Evolutionary conservation across 2,329 filamentous ascomycete species (phyloP), one percentile per base, ranked within the genome.

Genomic region (Penicillium sp.): DNA sequence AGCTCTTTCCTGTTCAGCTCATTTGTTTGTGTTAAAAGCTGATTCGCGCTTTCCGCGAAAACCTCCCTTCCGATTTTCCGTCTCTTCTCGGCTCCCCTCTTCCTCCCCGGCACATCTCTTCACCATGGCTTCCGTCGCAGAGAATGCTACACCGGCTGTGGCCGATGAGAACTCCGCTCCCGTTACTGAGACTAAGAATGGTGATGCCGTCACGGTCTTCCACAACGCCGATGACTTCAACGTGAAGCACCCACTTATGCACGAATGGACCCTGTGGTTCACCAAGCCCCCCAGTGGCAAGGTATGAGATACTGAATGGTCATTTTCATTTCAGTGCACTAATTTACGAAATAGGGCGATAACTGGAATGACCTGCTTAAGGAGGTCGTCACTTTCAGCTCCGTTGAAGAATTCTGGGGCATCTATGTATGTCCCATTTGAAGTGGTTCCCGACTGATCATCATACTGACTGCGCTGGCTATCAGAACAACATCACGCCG

Each of bases 201-300:
- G 74, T 58, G 85, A 91, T 68, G 78, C 87, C 43, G 80, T 95
- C 64, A 99, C 93, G 39, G 92, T 99, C 62, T 99, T 99, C 78
- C 91, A 99, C 71, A 90, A 97, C 76, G 87, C 93, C 63, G 88
- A 96, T 60, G 96, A 99, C 80, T 99, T 99, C 82, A 99, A 95
- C 65, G 93, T 99, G 74, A 99, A 97, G 81, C 93, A 99, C 73
- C 92, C 91, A 60, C 81, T 99, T 54, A 91, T 95, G 81, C 88
- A 96, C 79, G 87, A 88, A 70, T 99, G 93, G 93, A 97, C 93
- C 52, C 80, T 99, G 49, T 99, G 95, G 95, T 99, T 97, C 79
- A 97, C 92, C 66, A 97, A 97, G 82, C 92, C 93, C 46, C 88
- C 92, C 36, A 95, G 86, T 70, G 91, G 90, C 77, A 96, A 95